Percentiles rank a stretch among this genome's conserved stretches.
Conservation (phyloP, 2,329 filamentous ascomycete genomes). For the Massarina eburnea region DNA sequence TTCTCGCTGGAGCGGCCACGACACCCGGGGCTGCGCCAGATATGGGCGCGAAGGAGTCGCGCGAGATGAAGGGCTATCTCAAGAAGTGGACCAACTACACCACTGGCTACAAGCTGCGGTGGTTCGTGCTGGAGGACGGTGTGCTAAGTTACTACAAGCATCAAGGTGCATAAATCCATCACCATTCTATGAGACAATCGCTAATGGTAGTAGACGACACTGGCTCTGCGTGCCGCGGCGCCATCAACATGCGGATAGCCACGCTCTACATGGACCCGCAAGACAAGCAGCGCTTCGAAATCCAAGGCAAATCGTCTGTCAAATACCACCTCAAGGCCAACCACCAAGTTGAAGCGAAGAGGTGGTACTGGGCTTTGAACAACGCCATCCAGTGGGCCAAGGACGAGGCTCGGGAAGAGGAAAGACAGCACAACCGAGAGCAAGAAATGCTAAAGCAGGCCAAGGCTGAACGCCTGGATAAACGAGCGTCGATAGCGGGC, state of each 20-base stretch:
- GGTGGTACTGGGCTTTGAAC: conserved; percentile 99
- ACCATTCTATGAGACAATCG: neutral
- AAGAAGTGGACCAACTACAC: conserved; percentile 99
- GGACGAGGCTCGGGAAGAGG: conserved; percentile 91
- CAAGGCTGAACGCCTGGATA: conserved; percentile 70
- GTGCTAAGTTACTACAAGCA: conserved; percentile 99
- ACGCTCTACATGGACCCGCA: conserved; percentile 93
- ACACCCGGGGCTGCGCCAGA: conserved; percentile 62
- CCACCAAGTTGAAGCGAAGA: conserved; percentile 95
- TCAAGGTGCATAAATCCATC: conserved; percentile 57
- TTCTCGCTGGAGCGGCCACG: conserved; percentile 72
- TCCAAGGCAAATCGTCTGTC: conserved; percentile 95
- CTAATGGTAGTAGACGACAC: conserved; percentile 68
- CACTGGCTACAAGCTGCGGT: conserved; percentile 91
- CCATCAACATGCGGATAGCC: conserved; percentile 98
- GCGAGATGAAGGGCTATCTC: conserved; percentile 97
- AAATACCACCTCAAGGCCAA: conserved; percentile 98
- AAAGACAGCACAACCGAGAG: conserved; percentile 71
- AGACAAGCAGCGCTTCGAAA: conserved; percentile 97
- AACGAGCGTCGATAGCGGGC: conserved; percentile 46
- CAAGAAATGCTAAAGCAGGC: conserved; percentile 74
- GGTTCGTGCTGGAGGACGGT: conserved; percentile 97
- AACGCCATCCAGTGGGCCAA: conserved; percentile 99
- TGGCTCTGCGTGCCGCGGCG: conserved; percentile 91
- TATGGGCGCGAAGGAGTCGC: conserved; percentile 77